These are phyloP conservation scores for Xylaria castorea DNA, from an alignment of 495 filamentous ascomycete genomes.

Conservation along the genomic window DNA sequence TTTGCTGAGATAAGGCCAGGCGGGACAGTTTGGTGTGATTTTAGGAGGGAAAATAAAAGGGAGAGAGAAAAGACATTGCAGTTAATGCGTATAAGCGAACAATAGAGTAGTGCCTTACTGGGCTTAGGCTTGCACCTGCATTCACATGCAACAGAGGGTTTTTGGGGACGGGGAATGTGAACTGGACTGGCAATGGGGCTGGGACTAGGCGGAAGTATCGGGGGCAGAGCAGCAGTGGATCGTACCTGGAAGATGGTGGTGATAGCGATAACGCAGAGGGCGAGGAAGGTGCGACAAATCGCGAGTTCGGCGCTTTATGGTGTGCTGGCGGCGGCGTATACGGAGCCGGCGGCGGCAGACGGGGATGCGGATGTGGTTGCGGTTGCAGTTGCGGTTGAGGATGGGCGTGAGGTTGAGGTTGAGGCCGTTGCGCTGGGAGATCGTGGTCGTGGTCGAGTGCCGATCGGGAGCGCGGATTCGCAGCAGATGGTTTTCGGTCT, in stretches of 20 bases:
- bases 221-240: conserved; percentile 9
- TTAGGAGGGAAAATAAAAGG: not conserved
- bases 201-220: conserved; percentile 1
- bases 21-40: not conserved
- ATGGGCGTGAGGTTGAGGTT: not conserved
- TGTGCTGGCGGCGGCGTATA: conserved; percentile 23
- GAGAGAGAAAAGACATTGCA: not conserved
- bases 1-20: conserved; percentile 5
- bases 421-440: conserved; percentile 20
- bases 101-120: not conserved
- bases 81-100: not conserved
- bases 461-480: conserved; percentile 60
- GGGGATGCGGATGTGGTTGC: conserved; percentile 10
- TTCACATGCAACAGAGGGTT: conserved; percentile 23
- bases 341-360: conserved; percentile 25
- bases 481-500: conserved; percentile 58
- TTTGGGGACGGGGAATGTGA: not conserved
- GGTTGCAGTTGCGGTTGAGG: conserved; percentile 23
- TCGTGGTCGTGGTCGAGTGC: conserved; percentile 50
- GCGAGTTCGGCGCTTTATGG: conserved; percentile 28
- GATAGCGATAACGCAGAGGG: conserved; percentile 32
- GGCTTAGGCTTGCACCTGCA: not conserved
- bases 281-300: conserved; percentile 35
- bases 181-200: not conserved
- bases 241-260: conserved; percentile 38